These are phyloP conservation scores for Epithemia pelagica DNA, from an alignment of 108 stramenopile genomes.

Conservation along the genomic window DNA sequence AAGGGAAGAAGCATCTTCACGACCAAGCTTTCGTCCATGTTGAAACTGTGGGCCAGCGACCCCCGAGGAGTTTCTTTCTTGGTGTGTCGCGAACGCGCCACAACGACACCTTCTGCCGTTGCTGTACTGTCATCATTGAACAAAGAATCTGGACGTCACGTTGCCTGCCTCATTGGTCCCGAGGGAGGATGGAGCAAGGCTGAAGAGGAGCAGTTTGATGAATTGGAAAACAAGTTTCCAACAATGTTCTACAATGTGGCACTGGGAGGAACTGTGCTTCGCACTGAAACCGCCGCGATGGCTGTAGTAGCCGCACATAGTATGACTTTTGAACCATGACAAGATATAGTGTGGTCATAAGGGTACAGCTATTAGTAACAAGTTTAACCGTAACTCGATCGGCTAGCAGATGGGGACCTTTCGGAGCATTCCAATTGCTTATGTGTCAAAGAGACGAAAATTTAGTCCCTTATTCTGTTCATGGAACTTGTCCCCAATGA, in stretches of 20 bases:
- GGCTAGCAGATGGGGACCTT: no score
- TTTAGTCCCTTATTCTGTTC: no score
- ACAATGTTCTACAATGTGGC: conserved; percentile 47
- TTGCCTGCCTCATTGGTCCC: conserved; percentile 66
- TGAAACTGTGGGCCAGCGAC: background rate
- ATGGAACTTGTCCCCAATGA: no score
- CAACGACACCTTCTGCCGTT: background rate
- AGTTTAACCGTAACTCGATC: no score
- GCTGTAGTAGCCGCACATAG: conserved; percentile 46
- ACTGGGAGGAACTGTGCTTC: conserved; percentile 50
- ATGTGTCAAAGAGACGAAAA: no score
- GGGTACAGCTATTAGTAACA: no score
- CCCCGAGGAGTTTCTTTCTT: background rate
- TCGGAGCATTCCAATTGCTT: no score
- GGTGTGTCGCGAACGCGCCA: conserved; percentile 2
- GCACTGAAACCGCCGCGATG: conserved; percentile 78
- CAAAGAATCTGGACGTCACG: background rate
- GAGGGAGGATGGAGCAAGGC: conserved; percentile 81
- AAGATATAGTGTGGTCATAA: no score
- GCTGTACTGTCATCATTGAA: background rate
- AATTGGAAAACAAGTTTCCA: conserved; percentile 4
- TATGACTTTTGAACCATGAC: conserved; percentile 21
- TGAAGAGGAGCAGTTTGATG: conserved; percentile 50
- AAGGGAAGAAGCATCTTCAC: background rate
- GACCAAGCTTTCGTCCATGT: background rate